phyloP scores from a whole-genome alignment of 495 filamentous ascomycete genomes.

The Aspergillus mulundensis region DNA sequence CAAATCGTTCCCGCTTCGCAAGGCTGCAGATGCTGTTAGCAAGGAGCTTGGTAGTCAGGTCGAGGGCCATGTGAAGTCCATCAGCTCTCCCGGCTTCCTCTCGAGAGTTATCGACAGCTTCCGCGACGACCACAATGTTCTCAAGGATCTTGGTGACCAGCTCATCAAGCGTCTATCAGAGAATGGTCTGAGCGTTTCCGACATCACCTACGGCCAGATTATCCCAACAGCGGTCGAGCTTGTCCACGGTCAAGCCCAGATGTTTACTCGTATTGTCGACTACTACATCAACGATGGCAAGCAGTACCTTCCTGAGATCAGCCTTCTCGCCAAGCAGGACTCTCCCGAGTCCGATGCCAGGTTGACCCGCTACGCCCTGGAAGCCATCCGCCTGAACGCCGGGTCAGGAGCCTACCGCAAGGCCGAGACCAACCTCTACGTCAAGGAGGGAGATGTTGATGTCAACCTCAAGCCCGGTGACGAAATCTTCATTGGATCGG shows the following conservation, averaged over 20 bases:
- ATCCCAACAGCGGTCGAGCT: conserved; percentile 56
- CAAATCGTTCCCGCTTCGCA: conserved; percentile 53
- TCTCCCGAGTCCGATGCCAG: conserved; percentile 45
- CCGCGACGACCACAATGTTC: conserved; percentile 46
- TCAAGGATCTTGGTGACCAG: conserved; percentile 64
- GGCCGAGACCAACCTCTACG: conserved; percentile 35
- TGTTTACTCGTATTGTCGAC: conserved; percentile 74
- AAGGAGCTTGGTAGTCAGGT: conserved; percentile 60
- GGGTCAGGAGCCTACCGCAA: conserved; percentile 56
- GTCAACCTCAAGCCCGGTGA: conserved; percentile 49
- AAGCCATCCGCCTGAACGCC: conserved; percentile 58
- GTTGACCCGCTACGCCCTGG: conserved; percentile 48
- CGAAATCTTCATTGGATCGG: conserved; percentile 51
- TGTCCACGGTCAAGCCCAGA: conserved; percentile 67
- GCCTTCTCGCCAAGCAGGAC: conserved; percentile 48
- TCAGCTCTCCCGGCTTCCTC: conserved; percentile 53
- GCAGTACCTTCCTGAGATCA: conserved; percentile 54
- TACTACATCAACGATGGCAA: conserved; percentile 65
- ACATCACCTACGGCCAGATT: conserved; percentile 73
- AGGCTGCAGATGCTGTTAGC: conserved; percentile 58
- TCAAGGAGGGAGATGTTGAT: conserved; percentile 50
- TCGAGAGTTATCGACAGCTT: conserved; percentile 54
- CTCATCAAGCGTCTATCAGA: conserved; percentile 68
- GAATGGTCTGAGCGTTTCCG: conserved; percentile 56
- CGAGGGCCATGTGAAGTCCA: conserved; percentile 61